Conservation (phyloP, 331 rosid species). For the Saraca asoca region DNA sequence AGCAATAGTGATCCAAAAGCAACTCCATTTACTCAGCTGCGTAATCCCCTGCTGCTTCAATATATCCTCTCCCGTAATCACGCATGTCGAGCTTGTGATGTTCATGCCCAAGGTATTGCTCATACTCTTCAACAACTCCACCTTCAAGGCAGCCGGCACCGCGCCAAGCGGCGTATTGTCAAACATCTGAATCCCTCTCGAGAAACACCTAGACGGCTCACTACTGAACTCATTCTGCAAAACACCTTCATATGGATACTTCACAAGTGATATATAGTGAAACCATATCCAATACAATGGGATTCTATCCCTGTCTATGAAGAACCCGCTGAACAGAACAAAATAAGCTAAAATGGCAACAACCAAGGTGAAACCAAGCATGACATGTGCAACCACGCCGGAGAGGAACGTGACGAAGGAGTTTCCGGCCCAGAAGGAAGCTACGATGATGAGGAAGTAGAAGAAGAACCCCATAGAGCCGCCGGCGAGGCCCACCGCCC, state of each 20-base stretch:
- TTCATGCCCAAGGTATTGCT: constrained; percentile 50
- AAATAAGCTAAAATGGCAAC: constrained; percentile 65
- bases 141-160: constrained; percentile 46
- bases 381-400: constrained; percentile 58
- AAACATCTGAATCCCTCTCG: constrained; percentile 56
- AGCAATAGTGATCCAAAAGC: constrained; percentile 60
- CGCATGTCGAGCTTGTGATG: constrained; percentile 52
- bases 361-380: constrained; percentile 63
- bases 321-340: constrained; percentile 70
- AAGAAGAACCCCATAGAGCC: constrained; percentile 47
- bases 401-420: constrained; percentile 67
- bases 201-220: constrained; percentile 43
- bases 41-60: constrained; percentile 59
- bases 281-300: constrained; percentile 70
- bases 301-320: constrained; percentile 55
- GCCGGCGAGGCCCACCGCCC: constrained; percentile 56
- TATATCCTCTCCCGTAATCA: constrained; percentile 52
- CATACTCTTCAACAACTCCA: constrained; percentile 48
- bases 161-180: constrained; percentile 55
- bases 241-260: constrained; percentile 63
- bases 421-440: constrained; percentile 64
- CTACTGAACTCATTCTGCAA: constrained; percentile 54
- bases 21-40: constrained; percentile 53
- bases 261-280: constrained; percentile 60
- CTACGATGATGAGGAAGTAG: constrained; percentile 43